phyloP scores from a whole-genome alignment of 2,329 filamentous ascomycete species.

The Chaetomium sp. region DNA sequence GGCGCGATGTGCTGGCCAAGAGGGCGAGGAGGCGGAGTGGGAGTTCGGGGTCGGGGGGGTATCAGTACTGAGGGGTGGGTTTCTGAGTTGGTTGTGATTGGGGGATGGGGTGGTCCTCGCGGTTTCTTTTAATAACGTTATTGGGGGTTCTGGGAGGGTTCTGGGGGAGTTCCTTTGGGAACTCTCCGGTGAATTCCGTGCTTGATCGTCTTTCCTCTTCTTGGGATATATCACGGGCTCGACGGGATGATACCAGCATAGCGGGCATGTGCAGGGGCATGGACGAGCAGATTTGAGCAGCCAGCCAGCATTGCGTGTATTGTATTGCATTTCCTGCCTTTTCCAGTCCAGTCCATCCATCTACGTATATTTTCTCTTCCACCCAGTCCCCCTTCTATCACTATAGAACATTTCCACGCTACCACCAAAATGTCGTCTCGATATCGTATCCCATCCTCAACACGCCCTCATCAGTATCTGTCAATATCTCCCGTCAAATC shows the following conservation, averaged over 20 bases:
- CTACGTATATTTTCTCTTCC: not conserved
- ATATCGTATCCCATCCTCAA: not conserved
- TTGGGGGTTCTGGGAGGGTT: too few relatives aligned
- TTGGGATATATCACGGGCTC: not conserved
- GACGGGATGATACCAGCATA: conserved; percentile 13
- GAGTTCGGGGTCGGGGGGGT: not conserved
- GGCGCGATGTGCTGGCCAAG: conserved; percentile 45
- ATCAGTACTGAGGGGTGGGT: not conserved
- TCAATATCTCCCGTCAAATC: not conserved
- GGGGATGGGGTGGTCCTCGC: not conserved
- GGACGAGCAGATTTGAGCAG: not conserved
- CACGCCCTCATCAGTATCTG: not conserved
- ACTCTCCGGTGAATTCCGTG: too few relatives aligned
- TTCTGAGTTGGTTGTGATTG: not conserved
- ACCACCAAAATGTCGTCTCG: not conserved
- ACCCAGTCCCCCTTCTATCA: not conserved
- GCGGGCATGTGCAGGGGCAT: conserved; percentile 1
- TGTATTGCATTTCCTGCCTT: not conserved
- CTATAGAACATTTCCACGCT: not conserved
- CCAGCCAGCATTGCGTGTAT: not conserved
- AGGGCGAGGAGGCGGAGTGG: conserved; percentile 40
- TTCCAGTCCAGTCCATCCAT: not conserved
- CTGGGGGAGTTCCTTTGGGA: not conserved
- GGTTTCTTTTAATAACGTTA: not conserved
- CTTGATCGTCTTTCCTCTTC: not conserved